Evolutionary conservation across 2,329 filamentous ascomycete species (phyloP).

Genomic region (Diplodia sapinea): DNA sequence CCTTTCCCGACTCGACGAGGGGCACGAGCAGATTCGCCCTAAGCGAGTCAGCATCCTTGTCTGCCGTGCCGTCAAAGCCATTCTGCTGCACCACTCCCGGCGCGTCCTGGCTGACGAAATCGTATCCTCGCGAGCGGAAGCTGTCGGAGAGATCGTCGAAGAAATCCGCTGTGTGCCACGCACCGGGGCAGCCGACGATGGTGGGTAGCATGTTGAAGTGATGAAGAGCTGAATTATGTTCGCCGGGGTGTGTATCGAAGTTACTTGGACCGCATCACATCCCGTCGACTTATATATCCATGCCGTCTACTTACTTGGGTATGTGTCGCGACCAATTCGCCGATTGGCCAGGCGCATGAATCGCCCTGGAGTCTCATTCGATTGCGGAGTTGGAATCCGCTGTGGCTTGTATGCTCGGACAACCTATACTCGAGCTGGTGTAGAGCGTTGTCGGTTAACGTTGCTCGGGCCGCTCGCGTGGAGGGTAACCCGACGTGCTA

Average conservation of each 20-base stretch:
- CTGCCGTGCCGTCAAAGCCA: neutral
- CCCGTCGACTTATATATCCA: neutral
- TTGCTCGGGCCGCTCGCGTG: no score
- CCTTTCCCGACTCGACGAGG: constrained; percentile 29
- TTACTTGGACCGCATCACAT: neutral
- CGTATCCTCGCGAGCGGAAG: neutral
- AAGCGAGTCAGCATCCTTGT: constrained; percentile 26
- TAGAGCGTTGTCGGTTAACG: no score
- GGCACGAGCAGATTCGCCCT: constrained; percentile 26
- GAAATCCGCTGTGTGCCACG: neutral
- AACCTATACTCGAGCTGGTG: no score
- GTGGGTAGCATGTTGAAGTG: neutral
- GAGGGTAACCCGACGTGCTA: no score
- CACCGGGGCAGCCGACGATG: neutral
- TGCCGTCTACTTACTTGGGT: neutral
- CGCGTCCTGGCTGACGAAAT: constrained; percentile 4
- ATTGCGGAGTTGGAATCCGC: no score
- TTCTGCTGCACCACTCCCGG: neutral
- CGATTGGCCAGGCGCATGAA: no score
- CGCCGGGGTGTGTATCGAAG: neutral
- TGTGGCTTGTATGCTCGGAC: no score
- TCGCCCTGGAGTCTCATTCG: no score
- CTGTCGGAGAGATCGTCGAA: neutral
- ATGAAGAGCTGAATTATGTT: neutral
- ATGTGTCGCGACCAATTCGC: no score